A percentile compares a stretch with the other conserved stretches of the same genome.
Conservation (phyloP, 208 protist species). For the Blechomonas ayalai region DNA sequence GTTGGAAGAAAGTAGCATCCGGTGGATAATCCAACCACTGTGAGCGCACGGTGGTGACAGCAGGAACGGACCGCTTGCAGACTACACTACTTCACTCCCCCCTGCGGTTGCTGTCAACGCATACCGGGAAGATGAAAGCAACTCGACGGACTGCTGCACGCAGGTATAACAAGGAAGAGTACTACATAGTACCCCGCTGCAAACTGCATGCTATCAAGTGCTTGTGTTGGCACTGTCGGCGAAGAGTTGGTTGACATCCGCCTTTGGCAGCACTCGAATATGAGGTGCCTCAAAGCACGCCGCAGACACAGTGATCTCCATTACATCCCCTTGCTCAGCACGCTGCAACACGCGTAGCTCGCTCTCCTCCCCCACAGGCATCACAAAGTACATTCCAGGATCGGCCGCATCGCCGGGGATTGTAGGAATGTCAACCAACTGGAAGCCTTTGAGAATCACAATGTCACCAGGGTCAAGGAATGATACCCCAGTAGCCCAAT, state of each 20-base stretch:
- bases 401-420: constrained; percentile 9
- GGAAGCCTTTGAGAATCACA: constrained; percentile 34
- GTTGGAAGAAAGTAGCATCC: too few relatives aligned
- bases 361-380: constrained; percentile 21
- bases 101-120: too few relatives aligned
- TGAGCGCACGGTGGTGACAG: too few relatives aligned
- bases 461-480: constrained; percentile 62
- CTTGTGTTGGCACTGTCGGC: too few relatives aligned
- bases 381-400: constrained; percentile 11
- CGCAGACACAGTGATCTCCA: constrained; percentile 51
- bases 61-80: too few relatives aligned
- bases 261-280: constrained; percentile 36
- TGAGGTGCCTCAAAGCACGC: constrained; percentile 31
- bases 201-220: too few relatives aligned
- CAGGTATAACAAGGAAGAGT: neutral
- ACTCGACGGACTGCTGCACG: too few relatives aligned
- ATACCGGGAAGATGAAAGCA: too few relatives aligned
- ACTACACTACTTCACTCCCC: too few relatives aligned
- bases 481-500: constrained; percentile 52
- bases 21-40: too few relatives aligned
- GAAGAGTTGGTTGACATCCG: neutral
- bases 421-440: constrained; percentile 17
- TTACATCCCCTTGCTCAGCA: constrained; percentile 26
- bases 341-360: constrained; percentile 39
- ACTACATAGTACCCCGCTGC: neutral